Conservation (phyloP, 495 filamentous ascomycete genomes). For the Aspergillus kassunensis region DNA sequence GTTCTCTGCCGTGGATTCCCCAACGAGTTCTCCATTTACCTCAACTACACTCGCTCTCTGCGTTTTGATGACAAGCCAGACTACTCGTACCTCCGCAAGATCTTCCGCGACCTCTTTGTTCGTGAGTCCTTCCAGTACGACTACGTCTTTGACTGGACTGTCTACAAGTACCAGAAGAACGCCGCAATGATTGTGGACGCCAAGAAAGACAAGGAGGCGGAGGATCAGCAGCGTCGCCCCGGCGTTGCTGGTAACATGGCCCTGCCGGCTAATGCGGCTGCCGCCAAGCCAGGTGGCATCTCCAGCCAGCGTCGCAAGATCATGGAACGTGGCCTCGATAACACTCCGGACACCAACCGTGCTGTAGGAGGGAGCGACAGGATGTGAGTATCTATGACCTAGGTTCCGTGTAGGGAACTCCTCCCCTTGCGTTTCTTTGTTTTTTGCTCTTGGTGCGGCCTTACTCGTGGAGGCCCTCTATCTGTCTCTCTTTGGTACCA, state of each 20-base stretch:
- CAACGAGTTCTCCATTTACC: conserved; percentile 99
- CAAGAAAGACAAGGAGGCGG: conserved; percentile 70
- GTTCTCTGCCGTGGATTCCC: conserved; percentile 99
- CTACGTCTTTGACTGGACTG: conserved; percentile 99
- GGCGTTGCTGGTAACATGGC: conserved; percentile 54
- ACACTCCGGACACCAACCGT: conserved; percentile 80
- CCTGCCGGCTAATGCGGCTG: conserved; percentile 54
- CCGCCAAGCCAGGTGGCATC: conserved; percentile 67
- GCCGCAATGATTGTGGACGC: conserved; percentile 83
- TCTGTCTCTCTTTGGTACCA: conserved; percentile 48
- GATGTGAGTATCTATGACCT: conserved; percentile 92
- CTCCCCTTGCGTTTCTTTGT: conserved; percentile 80
- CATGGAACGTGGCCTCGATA: conserved; percentile 71
- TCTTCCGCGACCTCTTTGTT: conserved; percentile 99
- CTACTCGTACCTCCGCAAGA: conserved; percentile 99
- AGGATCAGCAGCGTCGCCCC: conserved; percentile 64
- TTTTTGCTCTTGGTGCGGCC: conserved; percentile 73
- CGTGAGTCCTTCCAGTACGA: conserved; percentile 99
- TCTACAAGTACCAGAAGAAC: conserved; percentile 99
- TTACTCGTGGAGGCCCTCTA: conserved; percentile 63
- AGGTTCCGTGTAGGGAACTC: conserved; percentile 91
- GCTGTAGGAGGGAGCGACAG: conserved; percentile 89
- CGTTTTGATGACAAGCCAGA: conserved; percentile 99
- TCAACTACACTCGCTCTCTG: conserved; percentile 98
- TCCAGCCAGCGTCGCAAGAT: conserved; percentile 82